Conservation (phyloP, 257 asterid species). For the Solanum raphanifolium region DNA sequence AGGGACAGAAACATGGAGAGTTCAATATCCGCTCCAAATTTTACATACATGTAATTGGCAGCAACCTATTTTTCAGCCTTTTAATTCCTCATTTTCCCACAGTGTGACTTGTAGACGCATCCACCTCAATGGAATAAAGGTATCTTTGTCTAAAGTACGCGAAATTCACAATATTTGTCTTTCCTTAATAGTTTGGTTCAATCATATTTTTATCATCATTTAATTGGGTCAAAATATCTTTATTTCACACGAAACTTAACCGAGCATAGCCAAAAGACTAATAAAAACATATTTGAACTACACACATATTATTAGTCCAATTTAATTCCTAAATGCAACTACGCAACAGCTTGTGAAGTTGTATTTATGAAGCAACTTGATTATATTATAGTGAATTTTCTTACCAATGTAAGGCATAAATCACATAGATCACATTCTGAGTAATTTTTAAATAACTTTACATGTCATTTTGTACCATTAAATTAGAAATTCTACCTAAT, state of each 20-base stretch:
- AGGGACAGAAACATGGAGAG: constrained; percentile 1
- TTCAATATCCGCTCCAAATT: not conserved
- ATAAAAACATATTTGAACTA: not conserved
- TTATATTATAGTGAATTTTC: not conserved
- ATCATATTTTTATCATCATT: not conserved
- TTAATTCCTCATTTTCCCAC: constrained; percentile 4
- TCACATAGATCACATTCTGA: not conserved
- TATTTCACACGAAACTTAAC: not conserved
- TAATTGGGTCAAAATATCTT: not conserved
- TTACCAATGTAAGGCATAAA: not conserved
- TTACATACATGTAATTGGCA: constrained; percentile 6
- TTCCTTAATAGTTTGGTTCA: not conserved
- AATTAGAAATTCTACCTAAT: not conserved
- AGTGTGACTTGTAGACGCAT: not conserved
- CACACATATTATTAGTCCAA: not conserved
- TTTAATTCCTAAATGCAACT: not conserved
- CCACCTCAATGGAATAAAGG: constrained; percentile 21
- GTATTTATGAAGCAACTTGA: not conserved
- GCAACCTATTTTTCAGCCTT: not conserved
- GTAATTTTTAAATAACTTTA: not conserved
- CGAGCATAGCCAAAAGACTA: not conserved
- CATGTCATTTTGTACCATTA: not conserved
- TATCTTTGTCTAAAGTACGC: not conserved
- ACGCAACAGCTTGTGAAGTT: not conserved
- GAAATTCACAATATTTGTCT: not conserved